Percentiles rank a stretch among this genome's conserved stretches.
Conservation (phyloP, 2,329 filamentous ascomycete species). For the Curvularia sp. region DNA sequence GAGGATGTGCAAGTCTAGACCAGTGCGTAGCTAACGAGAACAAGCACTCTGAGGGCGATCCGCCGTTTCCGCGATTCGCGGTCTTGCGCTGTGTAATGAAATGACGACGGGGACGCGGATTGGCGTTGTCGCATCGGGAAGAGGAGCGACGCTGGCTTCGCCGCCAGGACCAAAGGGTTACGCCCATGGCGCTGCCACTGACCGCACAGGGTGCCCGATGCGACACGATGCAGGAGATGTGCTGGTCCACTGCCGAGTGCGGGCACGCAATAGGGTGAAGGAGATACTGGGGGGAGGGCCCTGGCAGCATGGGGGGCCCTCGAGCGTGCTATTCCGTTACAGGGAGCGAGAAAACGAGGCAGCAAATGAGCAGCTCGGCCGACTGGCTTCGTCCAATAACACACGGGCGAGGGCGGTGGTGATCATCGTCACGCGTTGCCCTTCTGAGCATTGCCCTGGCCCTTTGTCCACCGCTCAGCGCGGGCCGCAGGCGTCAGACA, state of each 20-base stretch:
- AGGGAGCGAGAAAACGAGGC: slow-evolving; percentile 32
- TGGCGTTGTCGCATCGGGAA: slow-evolving; percentile 22
- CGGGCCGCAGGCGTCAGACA: slow-evolving; percentile 38
- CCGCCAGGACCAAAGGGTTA: slow-evolving; percentile 24
- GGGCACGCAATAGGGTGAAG: slow-evolving; percentile 30
- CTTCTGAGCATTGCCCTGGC: slow-evolving; percentile 32
- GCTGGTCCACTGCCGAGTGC: slow-evolving; percentile 22
- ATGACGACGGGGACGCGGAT: slow-evolving; percentile 26
- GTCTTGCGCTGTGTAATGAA: slow-evolving; percentile 7
- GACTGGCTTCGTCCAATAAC: slow-evolving; percentile 28
- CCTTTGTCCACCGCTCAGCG: slow-evolving; percentile 30
- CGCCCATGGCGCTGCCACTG: slow-evolving; percentile 32
- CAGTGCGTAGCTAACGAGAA: slow-evolving; percentile 13
- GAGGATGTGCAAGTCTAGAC: slow-evolving; percentile 20
- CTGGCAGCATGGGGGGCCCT: neutral
- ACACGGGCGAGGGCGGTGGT: neutral
- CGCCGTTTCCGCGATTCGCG: slow-evolving; percentile 16
- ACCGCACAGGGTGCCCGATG: slow-evolving; percentile 30
- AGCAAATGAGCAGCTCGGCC: slow-evolving; percentile 31
- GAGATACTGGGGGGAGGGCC: slow-evolving; percentile 4
- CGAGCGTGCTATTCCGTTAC: neutral
- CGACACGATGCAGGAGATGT: slow-evolving; percentile 31
- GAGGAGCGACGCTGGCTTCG: slow-evolving; percentile 21
- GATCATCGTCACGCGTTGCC: slow-evolving; percentile 41
- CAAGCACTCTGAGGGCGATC: slow-evolving; percentile 21